These are phyloP conservation scores for Lathyrus aphaca DNA, from an alignment of 306 rosid species.

Conservation along the genomic window DNA sequence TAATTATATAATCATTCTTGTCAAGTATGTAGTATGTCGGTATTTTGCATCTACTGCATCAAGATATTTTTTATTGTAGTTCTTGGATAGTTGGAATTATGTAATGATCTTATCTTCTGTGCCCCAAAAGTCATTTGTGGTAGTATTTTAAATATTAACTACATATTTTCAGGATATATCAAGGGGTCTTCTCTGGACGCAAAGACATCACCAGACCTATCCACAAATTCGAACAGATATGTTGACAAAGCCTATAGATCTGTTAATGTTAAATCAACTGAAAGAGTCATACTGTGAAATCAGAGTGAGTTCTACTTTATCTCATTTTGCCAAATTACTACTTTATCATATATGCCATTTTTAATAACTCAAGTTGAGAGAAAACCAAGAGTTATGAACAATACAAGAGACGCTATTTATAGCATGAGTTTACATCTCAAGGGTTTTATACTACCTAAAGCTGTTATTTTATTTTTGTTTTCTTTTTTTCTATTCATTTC, in stretches of 20 bases:
- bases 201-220: slow-evolving; percentile 96
- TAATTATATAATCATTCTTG: background rate
- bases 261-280: slow-evolving; percentile 80
- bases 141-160: slow-evolving; percentile 18
- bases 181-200: slow-evolving; percentile 95
- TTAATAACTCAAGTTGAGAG: background rate
- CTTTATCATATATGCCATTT: background rate
- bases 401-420: background rate
- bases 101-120: background rate
- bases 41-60: slow-evolving; percentile 23
- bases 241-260: slow-evolving; percentile 79
- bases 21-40: background rate
- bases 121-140: slow-evolving; percentile 18
- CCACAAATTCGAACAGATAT: slow-evolving; percentile 91
- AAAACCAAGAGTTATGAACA: background rate
- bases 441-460: background rate
- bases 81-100: slow-evolving; percentile 4
- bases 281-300: slow-evolving; percentile 89
- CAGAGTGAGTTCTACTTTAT: slow-evolving; percentile 61
- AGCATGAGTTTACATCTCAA: background rate
- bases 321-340: slow-evolving; percentile 6
- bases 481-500: background rate
- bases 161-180: slow-evolving; percentile 77
- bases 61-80: slow-evolving; percentile 8
- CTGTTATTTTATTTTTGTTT: background rate